Evolutionary conservation across 163 green algal genomes (phyloP).

Genomic region (Prototheca wickerhamii): DNA sequence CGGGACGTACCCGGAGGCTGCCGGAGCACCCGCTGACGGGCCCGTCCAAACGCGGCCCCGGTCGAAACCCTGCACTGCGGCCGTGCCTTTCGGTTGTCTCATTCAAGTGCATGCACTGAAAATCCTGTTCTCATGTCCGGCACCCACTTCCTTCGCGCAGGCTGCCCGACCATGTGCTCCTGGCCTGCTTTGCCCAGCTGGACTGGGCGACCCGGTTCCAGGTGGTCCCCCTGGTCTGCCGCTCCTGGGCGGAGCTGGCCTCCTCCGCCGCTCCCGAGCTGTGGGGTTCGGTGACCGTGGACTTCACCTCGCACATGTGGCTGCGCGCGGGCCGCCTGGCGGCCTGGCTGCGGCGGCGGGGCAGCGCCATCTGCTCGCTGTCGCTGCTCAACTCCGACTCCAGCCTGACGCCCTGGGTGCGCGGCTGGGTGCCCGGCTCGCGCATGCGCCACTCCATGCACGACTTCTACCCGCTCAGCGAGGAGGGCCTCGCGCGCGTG

Average conservation of each 20-base stretch:
- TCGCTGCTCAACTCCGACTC: neutral
- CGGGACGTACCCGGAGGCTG: too few relatives aligned
- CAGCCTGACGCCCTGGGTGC: neutral
- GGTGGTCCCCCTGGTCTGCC: neutral
- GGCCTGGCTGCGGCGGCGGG: neutral
- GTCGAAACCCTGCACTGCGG: too few relatives aligned
- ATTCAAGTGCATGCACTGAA: too few relatives aligned
- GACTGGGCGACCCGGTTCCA: neutral
- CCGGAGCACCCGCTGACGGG: too few relatives aligned
- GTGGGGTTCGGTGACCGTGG: neutral
- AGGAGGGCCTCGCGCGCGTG: neutral
- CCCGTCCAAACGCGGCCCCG: too few relatives aligned
- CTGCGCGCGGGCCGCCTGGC: neutral
- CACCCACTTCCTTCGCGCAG: too few relatives aligned
- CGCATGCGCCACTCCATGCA: neutral
- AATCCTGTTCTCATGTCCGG: too few relatives aligned
- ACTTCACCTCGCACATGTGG: constrained; percentile 4
- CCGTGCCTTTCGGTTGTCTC: too few relatives aligned
- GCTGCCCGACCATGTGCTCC: constrained; percentile 1
- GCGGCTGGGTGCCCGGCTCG: neutral
- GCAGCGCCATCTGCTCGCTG: neutral
- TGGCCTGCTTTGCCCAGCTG: neutral
- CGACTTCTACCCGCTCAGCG: neutral
- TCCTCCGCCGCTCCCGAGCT: neutral
- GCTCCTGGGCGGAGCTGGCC: neutral